These are phyloP conservation scores for Barnettozyma hawaiiensis DNA, from an alignment of 1,139 yeast genomes.

Conservation along the genomic window DNA sequence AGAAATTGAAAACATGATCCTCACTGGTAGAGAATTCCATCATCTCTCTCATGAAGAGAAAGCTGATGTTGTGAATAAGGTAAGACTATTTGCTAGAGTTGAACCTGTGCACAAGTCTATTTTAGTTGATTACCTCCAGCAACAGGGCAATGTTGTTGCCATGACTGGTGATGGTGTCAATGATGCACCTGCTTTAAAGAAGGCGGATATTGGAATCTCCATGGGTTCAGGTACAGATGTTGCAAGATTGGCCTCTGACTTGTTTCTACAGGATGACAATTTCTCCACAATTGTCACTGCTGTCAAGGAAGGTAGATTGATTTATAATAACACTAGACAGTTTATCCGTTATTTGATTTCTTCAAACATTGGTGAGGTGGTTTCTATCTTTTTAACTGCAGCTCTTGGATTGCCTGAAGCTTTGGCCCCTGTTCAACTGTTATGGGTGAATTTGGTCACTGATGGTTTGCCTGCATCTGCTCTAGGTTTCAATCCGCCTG, in stretches of 20 bases:
- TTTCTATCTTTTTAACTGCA: conserved; percentile 55
- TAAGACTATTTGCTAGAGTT: conserved; percentile 42
- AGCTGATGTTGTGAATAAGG: conserved; percentile 59
- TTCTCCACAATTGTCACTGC: conserved; percentile 74
- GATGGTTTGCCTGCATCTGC: conserved; percentile 86
- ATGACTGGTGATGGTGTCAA: conserved; percentile 40
- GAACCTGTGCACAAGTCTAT: conserved; percentile 50
- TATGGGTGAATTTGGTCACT: conserved; percentile 75
- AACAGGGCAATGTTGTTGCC: conserved; percentile 38
- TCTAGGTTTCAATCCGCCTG: conserved; percentile 65
- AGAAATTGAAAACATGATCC: conserved; percentile 38
- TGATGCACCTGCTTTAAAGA: conserved; percentile 38
- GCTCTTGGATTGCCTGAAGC: conserved; percentile 71
- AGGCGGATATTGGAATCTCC: conserved; percentile 36
- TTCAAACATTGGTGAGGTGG: conserved; percentile 72
- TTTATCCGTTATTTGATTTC: conserved; percentile 73
- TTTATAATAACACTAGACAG: conserved; percentile 75
- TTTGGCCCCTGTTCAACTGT: conserved; percentile 69
- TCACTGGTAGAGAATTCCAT: conserved; percentile 47
- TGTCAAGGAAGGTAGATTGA: conserved; percentile 76
- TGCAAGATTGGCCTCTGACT: conserved; percentile 54
- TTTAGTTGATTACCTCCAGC: conserved; percentile 46
- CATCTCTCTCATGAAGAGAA: conserved; percentile 52
- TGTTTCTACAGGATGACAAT: conserved; percentile 65
- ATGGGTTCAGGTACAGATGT: conserved; percentile 49